phyloP scores from a whole-genome alignment of 495 filamentous ascomycete species.

The Xylaria cubensis region DNA sequence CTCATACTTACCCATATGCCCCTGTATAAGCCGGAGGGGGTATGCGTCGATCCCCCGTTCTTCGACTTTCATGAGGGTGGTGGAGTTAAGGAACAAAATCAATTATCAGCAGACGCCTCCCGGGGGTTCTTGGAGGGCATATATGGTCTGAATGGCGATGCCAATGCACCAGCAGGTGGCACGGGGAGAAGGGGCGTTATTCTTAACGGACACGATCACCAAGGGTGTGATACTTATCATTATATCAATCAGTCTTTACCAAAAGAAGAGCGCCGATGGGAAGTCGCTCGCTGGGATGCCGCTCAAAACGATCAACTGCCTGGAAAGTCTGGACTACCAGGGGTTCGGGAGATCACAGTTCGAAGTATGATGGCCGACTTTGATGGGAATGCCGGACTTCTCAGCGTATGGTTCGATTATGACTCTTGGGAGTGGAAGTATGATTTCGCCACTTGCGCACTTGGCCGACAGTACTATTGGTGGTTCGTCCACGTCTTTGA shows the following conservation, averaged over 20 bases:
- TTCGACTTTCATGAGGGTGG: constrained; percentile 74
- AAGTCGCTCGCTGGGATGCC: constrained; percentile 52
- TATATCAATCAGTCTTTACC: constrained; percentile 63
- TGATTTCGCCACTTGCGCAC: constrained; percentile 74
- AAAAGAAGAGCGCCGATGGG: constrained; percentile 50
- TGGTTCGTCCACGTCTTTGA: constrained; percentile 84
- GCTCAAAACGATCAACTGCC: constrained; percentile 41
- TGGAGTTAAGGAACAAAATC: constrained; percentile 90
- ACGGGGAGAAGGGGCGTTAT: constrained; percentile 70
- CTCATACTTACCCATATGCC: constrained; percentile 92
- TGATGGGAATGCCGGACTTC: constrained; percentile 83
- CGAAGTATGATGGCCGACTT: constrained; percentile 99
- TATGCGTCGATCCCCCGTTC: constrained; percentile 84
- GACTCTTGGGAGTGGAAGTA: constrained; percentile 76
- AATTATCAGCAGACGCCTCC: constrained; percentile 72
- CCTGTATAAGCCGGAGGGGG: constrained; percentile 78
- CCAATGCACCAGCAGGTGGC: constrained; percentile 59
- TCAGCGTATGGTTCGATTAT: constrained; percentile 88
- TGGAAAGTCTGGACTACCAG: constrained; percentile 50
- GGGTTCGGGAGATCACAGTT: constrained; percentile 88
- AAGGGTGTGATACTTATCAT: constrained; percentile 89
- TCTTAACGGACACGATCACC: constrained; percentile 92
- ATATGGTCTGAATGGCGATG: constrained; percentile 73
- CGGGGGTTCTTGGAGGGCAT: constrained; percentile 76
- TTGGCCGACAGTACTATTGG: constrained; percentile 92